Evolutionary conservation across 2,329 filamentous ascomycete species (phyloP), one percentile per base, ranked within the genome.

Genomic region (Aspergillaceae sp.): DNA sequence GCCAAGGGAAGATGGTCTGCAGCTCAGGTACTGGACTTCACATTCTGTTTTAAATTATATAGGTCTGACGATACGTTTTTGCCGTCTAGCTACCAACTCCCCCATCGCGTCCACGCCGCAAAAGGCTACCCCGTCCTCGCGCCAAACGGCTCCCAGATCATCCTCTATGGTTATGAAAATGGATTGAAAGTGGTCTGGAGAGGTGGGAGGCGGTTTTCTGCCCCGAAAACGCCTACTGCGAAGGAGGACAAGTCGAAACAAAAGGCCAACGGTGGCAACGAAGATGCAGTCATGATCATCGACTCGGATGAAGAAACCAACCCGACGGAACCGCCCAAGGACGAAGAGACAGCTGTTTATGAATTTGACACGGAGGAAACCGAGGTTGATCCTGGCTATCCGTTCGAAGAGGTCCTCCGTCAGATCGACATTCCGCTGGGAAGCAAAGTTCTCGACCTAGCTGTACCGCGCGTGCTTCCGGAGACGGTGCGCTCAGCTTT

Each of bases 171-270:
- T 41, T 75, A 82, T 52, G 74, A 77, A 37, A 70, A 68, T 37
- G 81, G 80, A 4, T 54, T 84, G 26, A 73, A 74, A 47, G 64
- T 83, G 42, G 54, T 80, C 29, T 84, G 80, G 80, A 71, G 77
- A 62, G 79, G 79, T 38, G 80, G 80, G 3, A 70, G 68, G 29
- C 64, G 67, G 1, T 70, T 78, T 46, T 72, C 73, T 32, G 48
- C 53, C 28, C 46, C 56, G 34, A 58, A 64, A 50, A 47, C 58
- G 33, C 41, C 54, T 3, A 48, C 51, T 56, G 26, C 50, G 42
- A 47, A 66, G 52, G 54, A 56, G 29, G 48, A 51, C 11, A 63
- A 55, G 41, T 45, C 50, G 29, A 48, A 54, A 44, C 48, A 46
- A 44, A 58, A 60, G 40, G 26, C 46, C 4, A 58, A 54, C 43